phyloP scores from a whole-genome alignment of 805 yeast genomes.

The Grigorovia jiainica region DNA sequence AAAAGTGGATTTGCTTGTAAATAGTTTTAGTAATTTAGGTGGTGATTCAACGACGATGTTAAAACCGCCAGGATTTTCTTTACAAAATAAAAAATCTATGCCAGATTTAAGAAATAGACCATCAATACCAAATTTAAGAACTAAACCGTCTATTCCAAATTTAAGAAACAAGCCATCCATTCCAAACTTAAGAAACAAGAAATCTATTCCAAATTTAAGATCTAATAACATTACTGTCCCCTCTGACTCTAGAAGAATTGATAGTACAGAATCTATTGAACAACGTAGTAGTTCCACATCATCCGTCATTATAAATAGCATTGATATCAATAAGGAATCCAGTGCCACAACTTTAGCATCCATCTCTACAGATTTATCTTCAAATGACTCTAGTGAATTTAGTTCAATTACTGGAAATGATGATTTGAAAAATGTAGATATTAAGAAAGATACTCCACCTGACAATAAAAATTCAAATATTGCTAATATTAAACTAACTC shows the following conservation, averaged over 20 bases:
- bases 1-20: background rate
- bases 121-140: conserved; percentile 2
- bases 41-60: background rate
- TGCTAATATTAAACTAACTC: background rate
- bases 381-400: background rate
- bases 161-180: conserved; percentile 1
- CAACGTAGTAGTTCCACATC: background rate
- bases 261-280: conserved; percentile 11
- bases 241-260: conserved; percentile 10
- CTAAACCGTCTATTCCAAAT: conserved; percentile 2
- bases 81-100: background rate
- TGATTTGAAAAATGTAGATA: background rate
- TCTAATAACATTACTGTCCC: background rate
- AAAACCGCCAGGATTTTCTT: background rate
- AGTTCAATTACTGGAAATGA: background rate
- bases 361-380: background rate
- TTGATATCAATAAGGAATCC: background rate
- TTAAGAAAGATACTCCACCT: background rate
- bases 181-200: background rate
- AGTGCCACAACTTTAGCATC: background rate
- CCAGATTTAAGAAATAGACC: background rate
- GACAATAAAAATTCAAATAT: background rate
- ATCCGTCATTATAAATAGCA: background rate
- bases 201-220: conserved; percentile 1
- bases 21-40: background rate